Evolutionary conservation across 179 eudicot species (phyloP).

Genomic region (Actinidia polygama): DNA sequence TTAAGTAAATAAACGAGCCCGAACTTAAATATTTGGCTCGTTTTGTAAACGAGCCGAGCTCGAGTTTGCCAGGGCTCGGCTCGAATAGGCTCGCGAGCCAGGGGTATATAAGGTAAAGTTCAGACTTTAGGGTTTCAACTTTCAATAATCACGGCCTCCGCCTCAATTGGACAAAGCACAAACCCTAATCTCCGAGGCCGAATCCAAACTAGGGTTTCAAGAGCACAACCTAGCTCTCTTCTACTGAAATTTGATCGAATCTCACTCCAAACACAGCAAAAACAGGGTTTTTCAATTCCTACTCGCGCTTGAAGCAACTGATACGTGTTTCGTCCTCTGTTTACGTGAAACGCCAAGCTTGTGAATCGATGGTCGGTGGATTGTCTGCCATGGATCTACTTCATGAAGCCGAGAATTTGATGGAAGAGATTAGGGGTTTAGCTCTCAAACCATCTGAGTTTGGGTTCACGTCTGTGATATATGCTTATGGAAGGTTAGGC

Average conservation of each 20-base stretch:
- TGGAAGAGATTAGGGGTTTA: no score
- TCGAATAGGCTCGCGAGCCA: no score
- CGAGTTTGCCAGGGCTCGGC: no score
- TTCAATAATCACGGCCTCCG: no score
- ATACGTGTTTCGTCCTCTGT: slow-evolving; percentile 49
- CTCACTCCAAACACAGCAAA: slow-evolving; percentile 56
- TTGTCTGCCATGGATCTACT: slow-evolving; percentile 65
- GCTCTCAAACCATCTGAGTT: no score
- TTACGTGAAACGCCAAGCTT: slow-evolving; percentile 55
- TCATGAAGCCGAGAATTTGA: slow-evolving; percentile 60
- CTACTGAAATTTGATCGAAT: slow-evolving; percentile 59
- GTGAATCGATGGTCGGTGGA: slow-evolving; percentile 62
- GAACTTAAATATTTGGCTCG: no score
- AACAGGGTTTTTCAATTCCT: slow-evolving; percentile 44
- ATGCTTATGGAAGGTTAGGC: no score
- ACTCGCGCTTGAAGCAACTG: slow-evolving; percentile 37
- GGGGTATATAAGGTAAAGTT: no score
- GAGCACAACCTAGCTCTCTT: slow-evolving; percentile 68
- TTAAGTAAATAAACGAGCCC: no score
- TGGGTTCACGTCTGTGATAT: no score
- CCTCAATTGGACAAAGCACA: slow-evolving; percentile 53
- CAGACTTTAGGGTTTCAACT: no score
- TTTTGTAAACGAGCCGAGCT: no score
- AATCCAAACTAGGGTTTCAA: slow-evolving; percentile 36
- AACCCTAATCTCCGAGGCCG: slow-evolving; percentile 44